Evolutionary conservation across 1,139 yeast species (phyloP), one percentile per base, ranked within the genome.

Genomic region (Suzukiozyma palmioleophila): DNA sequence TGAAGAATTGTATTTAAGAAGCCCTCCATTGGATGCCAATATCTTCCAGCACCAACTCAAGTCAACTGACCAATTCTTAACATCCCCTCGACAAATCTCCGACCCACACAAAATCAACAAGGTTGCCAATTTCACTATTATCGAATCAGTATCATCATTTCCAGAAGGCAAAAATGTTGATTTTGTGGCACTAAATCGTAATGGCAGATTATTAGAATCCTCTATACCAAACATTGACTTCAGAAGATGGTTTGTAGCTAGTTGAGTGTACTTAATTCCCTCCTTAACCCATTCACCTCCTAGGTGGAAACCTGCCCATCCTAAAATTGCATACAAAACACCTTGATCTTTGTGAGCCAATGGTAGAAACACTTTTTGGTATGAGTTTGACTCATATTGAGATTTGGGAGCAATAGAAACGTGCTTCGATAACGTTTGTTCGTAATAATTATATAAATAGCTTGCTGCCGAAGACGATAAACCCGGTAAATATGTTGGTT

Each of bases 41-140:
- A 83, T 62, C 40, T 73, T 73, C 41, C 84, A 79, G 2, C 86
- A 86, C 71, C 80, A 75, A 33, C 69, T 69, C 43, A 84, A 60
- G 49, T 79, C 77, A 8, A 73, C 66, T 1, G 81, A 70, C 92
- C 92, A 84, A 50, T 79, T 75, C 34, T 70, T 69, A 35, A 83
- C 87, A 56, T 84, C 90, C 18, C 92, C 92, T 47, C 79, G 74
- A 57, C 89, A 83, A 41, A 84, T 81, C 52, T 83, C 87, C 1
- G 84, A 87, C 13, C 82, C 86, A 50, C 84, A 75, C 36, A 85
- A 65, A 39, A 85, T 77, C 46, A 85, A 62, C 41, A 83, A 66
- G 6, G 83, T 75, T 0, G 95, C 90, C 36, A 86, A 57, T 43
- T 81, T 73, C 44, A 71, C 62, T 28, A 74, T 41, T 2, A 53